Conservation (phyloP, 78 protist species). For the Parvularia atlantis region DNA sequence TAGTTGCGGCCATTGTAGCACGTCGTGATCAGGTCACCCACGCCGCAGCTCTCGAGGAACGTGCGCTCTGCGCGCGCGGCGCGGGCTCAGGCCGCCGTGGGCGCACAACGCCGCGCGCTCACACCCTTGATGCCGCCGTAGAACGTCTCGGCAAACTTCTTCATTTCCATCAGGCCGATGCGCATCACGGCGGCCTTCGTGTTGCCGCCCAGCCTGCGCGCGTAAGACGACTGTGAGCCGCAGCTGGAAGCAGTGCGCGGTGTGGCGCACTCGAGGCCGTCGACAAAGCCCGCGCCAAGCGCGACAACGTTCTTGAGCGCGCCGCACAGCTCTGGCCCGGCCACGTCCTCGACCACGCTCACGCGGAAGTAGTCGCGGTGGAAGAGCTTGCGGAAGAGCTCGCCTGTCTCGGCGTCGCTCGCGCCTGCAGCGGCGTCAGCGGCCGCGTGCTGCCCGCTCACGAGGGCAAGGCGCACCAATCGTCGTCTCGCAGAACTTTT, state of each 20-base stretch:
- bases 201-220: constrained; percentile 53
- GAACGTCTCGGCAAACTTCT: constrained; percentile 6
- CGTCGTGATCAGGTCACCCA: constrained; percentile 66
- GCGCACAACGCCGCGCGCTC: too few relatives aligned
- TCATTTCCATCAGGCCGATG: constrained; percentile 56
- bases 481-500: constrained; percentile 51
- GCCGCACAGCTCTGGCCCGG: constrained; percentile 52
- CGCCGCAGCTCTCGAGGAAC: constrained; percentile 59
- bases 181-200: constrained; percentile 66
- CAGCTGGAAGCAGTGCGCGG: constrained; percentile 1
- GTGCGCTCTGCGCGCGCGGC: constrained; percentile 1
- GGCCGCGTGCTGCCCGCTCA: neutral
- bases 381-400: constrained; percentile 19
- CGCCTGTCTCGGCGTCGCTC: constrained; percentile 2
- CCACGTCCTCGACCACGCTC: constrained; percentile 22
- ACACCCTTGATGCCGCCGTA: neutral
- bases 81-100: too few relatives aligned
- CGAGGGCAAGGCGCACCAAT: neutral
- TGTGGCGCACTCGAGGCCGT: constrained; percentile 33
- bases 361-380: constrained; percentile 34
- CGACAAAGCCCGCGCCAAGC: constrained; percentile 57
- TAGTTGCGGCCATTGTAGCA: constrained; percentile 60
- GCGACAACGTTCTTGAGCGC: constrained; percentile 64
- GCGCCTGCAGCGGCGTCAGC: constrained; percentile 10
- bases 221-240: too few relatives aligned